These are phyloP conservation scores for Cercospora berteroae DNA, from an alignment of 2,329 filamentous ascomycete species.

Conservation along the genomic window DNA sequence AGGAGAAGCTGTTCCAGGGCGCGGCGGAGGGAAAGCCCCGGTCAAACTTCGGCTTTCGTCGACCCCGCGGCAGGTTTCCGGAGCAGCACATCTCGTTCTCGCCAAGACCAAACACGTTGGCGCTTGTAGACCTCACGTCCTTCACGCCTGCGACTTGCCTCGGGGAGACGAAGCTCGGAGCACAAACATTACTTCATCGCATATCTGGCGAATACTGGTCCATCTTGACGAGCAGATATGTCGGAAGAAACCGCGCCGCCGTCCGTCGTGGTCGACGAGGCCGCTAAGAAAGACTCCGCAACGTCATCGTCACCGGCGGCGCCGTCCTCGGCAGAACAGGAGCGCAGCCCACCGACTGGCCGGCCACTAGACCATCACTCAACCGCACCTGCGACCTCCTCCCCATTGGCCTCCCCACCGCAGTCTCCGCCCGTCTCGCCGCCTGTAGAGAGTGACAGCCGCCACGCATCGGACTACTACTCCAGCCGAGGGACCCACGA, in stretches of 20 bases:
- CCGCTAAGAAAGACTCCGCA: slow-evolving; percentile 11
- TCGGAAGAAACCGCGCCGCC: background rate
- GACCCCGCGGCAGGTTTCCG: background rate
- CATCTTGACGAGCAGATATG: background rate
- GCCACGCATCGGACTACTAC: slow-evolving; percentile 31
- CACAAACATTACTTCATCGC: background rate
- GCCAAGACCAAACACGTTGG: background rate
- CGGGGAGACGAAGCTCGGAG: background rate
- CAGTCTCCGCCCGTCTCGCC: slow-evolving; percentile 31
- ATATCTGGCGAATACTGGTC: background rate
- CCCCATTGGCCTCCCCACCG: slow-evolving; percentile 24
- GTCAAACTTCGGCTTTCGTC: background rate
- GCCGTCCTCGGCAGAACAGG: slow-evolving; percentile 6
- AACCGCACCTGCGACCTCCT: slow-evolving; percentile 5
- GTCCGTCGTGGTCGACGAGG: slow-evolving; percentile 3
- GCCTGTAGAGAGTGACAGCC: slow-evolving; percentile 17
- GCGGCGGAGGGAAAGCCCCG: too few species aligned
- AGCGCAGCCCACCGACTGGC: background rate
- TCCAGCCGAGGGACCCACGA: slow-evolving; percentile 31
- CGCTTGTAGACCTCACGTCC: background rate
- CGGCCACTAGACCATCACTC: slow-evolving; percentile 6
- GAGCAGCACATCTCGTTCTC: background rate
- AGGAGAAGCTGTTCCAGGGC: too few species aligned
- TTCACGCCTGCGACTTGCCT: background rate
- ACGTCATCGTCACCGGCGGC: slow-evolving; percentile 8